Evolutionary conservation across 257 asterid species (phyloP), one percentile per base, ranked within the genome.

Genomic region (Pogostemon cablin): DNA sequence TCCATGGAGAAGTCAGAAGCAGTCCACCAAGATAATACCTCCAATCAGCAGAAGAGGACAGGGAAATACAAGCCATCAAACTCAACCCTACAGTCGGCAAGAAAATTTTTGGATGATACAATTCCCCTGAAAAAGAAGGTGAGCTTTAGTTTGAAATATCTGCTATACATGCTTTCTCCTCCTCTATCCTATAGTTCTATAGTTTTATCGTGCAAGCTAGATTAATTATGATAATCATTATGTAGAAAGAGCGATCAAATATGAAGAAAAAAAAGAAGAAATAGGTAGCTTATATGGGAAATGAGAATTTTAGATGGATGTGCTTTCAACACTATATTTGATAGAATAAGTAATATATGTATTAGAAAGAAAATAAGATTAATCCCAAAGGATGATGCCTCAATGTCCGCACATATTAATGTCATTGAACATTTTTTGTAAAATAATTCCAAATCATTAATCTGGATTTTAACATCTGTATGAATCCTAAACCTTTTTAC

Each of bases 111-210:
- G 58, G 92, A 88, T 55, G 88, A 84, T 20, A 87, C 79, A 44
- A 42, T 84, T 52, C 85, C 96, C 48, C 68, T 71, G 5, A 83
- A 80, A 72, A 91, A 85, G 81, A 88, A 89, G 97, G 97, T 87
- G 39, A 50, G 80, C 54, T 71, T 25, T 43, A 62, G 65, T 64
- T 54, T 69, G 57, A 70, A 39, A 53, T 37, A 44, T 75, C 15
- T 15, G 7, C 42, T 20, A 2, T 4, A 56, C n/a, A 6, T 41
- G 20, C 12, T 38, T 17, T 32, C 35, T 59, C 57, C 4, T 46
- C 20, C 37, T 53, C 44, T 25, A 32, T 58, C 32, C 6, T 40
- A 35, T 34, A 42, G 76, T 50, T 57, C 52, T 64, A 55, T 44
- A 5, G 37, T 46, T 57, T 37, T 57, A 58, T 65, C 15, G 1